Conservation (phyloP, 106 monocot species). For the Allium cepa region DNA sequence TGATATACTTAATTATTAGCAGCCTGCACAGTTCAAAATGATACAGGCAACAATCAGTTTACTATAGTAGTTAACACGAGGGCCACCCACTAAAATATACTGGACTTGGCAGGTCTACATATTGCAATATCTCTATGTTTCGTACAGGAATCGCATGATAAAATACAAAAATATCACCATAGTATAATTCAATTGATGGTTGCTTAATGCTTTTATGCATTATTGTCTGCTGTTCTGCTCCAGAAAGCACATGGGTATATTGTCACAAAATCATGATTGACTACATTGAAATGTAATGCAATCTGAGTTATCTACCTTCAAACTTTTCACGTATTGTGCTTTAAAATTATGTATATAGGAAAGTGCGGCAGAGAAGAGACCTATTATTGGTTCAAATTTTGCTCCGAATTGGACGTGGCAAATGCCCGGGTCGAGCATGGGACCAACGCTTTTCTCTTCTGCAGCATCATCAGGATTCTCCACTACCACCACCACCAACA, state of each 20-base stretch:
- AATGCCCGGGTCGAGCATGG: slow-evolving; percentile 10
- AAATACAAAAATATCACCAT: not conserved
- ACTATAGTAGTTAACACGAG: not conserved
- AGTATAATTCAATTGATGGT: not conserved
- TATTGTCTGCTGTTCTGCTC: not conserved
- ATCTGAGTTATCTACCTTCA: not conserved
- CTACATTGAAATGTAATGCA: not conserved
- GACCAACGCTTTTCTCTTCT: slow-evolving; percentile 17
- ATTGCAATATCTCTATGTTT: not conserved
- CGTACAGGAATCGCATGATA: too few relatives aligned
- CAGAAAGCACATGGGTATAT: not conserved
- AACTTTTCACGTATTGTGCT: not conserved
- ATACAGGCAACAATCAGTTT: not conserved
- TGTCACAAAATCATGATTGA: not conserved
- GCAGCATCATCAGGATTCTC: slow-evolving; percentile 99
- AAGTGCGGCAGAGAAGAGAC: slow-evolving; percentile 22
- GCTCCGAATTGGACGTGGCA: slow-evolving; percentile 36
- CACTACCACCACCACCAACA: slow-evolving; percentile 6
- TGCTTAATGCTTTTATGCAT: not conserved
- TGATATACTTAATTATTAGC: not conserved
- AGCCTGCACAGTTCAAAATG: not conserved
- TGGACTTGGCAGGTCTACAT: not conserved
- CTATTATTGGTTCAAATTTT: slow-evolving; percentile 6
- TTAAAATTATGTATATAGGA: slow-evolving; percentile 14
- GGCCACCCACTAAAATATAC: not conserved